Evolutionary conservation across 805 yeast species (phyloP).

Genomic region (Vanderwaltozyma verrucispora): DNA sequence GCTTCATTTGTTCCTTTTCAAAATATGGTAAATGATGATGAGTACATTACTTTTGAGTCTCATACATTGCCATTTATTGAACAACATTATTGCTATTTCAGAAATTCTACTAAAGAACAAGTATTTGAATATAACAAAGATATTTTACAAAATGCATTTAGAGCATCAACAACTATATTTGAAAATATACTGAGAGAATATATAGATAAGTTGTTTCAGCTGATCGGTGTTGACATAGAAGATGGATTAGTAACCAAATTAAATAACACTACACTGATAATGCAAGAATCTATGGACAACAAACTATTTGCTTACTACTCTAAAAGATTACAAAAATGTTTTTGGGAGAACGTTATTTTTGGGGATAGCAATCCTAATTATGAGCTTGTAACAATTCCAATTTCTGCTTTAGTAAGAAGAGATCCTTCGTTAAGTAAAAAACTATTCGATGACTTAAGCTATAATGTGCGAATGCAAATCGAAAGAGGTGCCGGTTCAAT

Average conservation of each 20-base stretch:
- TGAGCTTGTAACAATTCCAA: slow-evolving; percentile 58
- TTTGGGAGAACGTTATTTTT: slow-evolving; percentile 43
- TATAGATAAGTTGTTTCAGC: slow-evolving; percentile 45
- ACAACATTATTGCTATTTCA: slow-evolving; percentile 48
- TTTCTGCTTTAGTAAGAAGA: slow-evolving; percentile 62
- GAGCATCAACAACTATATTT: slow-evolving; percentile 66
- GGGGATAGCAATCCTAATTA: slow-evolving; percentile 49
- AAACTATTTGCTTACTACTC: slow-evolving; percentile 39
- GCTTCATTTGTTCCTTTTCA: slow-evolving; percentile 64
- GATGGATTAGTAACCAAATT: slow-evolving; percentile 30
- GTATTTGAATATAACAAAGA: slow-evolving; percentile 35
- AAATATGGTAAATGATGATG: slow-evolving; percentile 38
- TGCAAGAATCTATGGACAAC: slow-evolving; percentile 52
- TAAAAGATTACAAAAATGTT: slow-evolving; percentile 28
- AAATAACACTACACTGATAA: slow-evolving; percentile 36
- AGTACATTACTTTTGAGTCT: slow-evolving; percentile 32
- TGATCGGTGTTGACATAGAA: slow-evolving; percentile 45
- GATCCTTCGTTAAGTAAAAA: slow-evolving; percentile 26
- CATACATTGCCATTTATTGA: slow-evolving; percentile 47
- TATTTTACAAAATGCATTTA: slow-evolving; percentile 45
- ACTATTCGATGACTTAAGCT: slow-evolving; percentile 21
- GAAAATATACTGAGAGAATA: slow-evolving; percentile 47
- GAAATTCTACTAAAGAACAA: slow-evolving; percentile 14
- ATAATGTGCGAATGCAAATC: slow-evolving; percentile 54
- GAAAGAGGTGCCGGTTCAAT: slow-evolving; percentile 71